Evolutionary conservation across 1,284 basidiomycete species (phyloP).

Genomic region (Melanopsichium pennsylvanicum): DNA sequence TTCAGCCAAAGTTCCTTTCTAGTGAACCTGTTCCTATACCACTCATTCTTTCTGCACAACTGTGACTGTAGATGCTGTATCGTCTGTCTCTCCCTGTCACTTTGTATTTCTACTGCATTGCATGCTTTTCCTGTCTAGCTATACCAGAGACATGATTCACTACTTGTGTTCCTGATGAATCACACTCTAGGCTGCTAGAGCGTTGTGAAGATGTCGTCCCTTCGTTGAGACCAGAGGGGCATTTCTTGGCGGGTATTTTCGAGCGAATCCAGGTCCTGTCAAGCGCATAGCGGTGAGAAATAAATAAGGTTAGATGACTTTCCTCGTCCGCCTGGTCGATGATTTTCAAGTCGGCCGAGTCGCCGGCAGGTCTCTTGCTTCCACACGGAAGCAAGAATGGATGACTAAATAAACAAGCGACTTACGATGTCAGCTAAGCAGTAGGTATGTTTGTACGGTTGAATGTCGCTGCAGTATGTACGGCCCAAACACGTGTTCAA

Average conservation of each 20-base stretch:
- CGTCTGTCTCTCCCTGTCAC: background rate
- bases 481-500: too few relatives aligned
- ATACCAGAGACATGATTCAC: too few relatives aligned
- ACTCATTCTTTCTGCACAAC: background rate
- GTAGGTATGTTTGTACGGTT: slow-evolving; percentile 58
- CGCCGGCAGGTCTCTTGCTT: too few relatives aligned
- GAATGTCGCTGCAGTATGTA: slow-evolving; percentile 49
- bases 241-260: slow-evolving; percentile 54
- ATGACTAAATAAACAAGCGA: background rate
- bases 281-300: background rate
- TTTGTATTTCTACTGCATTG: slow-evolving; percentile 2
- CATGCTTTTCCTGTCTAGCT: background rate
- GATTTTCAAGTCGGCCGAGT: too few relatives aligned
- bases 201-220: slow-evolving; percentile 57
- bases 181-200: slow-evolving; percentile 3
- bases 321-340: too few relatives aligned
- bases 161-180: too few relatives aligned
- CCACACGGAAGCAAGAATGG: background rate
- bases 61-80: too few relatives aligned
- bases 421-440: slow-evolving; percentile 59
- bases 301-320: background rate
- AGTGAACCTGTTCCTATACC: background rate
- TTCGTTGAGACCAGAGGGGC: slow-evolving; percentile 61
- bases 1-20: background rate
- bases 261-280: slow-evolving; percentile 51